A percentile compares a stretch with the other conserved stretches of the same genome.
phyloP scores from a whole-genome alignment of 2,329 filamentous ascomycete genomes.

The Fusarium mundagurra region DNA sequence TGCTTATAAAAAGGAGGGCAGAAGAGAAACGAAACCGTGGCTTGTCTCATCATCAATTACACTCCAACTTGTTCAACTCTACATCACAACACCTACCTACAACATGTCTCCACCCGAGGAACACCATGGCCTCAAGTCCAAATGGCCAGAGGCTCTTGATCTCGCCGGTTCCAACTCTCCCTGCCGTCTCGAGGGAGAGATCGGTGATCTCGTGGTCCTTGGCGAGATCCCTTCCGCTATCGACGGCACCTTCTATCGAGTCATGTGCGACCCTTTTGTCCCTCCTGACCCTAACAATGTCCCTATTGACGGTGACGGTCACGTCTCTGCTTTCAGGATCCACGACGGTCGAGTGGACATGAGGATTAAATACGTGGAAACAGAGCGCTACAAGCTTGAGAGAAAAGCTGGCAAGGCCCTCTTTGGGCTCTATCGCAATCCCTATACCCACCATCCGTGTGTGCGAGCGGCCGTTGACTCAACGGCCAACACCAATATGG shows the following conservation, averaged over 20 bases:
- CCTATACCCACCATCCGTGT: constrained; percentile 13
- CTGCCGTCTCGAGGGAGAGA: neutral
- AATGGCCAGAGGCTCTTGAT: neutral
- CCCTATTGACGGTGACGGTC: constrained; percentile 53
- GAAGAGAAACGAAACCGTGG: neutral
- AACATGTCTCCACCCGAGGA: neutral
- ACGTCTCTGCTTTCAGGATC: constrained; percentile 50
- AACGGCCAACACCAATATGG: constrained; percentile 27
- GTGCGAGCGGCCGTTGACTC: constrained; percentile 21
- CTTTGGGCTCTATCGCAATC: constrained; percentile 20
- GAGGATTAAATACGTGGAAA: constrained; percentile 51
- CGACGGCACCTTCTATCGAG: constrained; percentile 41
- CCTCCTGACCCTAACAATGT: constrained; percentile 48
- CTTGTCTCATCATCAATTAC: too few relatives aligned
- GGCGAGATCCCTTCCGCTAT: constrained; percentile 36
- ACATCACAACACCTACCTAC: too few relatives aligned
- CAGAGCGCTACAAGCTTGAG: constrained; percentile 53
- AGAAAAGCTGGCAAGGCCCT: constrained; percentile 47
- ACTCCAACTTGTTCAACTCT: too few relatives aligned
- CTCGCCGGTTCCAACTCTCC: neutral
- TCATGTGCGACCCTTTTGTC: constrained; percentile 55
- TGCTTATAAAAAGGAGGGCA: neutral
- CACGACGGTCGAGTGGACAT: constrained; percentile 47
- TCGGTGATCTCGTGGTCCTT: constrained; percentile 20
- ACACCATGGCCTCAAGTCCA: neutral